Conservation (phyloP, 2,329 filamentous ascomycete species). For the Bipolaris cookei region DNA sequence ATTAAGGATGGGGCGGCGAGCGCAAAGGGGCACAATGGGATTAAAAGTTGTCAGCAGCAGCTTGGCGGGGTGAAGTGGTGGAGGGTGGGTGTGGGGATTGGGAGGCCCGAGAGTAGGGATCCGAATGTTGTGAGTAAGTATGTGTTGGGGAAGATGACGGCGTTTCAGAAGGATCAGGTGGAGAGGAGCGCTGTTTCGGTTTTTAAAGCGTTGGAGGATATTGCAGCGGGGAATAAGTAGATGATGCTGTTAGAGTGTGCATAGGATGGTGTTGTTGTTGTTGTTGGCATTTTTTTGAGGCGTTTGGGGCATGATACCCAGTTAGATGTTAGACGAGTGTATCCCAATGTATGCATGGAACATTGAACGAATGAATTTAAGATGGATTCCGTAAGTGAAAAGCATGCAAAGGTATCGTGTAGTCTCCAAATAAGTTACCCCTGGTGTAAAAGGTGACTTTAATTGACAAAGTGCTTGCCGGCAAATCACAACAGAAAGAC, state of each 20-base stretch:
- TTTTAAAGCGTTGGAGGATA: constrained; percentile 59
- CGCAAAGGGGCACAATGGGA: constrained; percentile 54
- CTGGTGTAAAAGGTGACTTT: neutral
- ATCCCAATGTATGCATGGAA: constrained; percentile 5
- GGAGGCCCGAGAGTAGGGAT: constrained; percentile 75
- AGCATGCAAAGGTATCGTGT: constrained; percentile 32
- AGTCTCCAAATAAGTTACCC: constrained; percentile 17
- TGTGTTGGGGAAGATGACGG: constrained; percentile 73
- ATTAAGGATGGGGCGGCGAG: constrained; percentile 64
- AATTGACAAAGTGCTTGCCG: neutral
- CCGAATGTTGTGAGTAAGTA: constrained; percentile 72
- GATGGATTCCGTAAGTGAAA: constrained; percentile 7
- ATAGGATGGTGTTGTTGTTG: constrained; percentile 7
- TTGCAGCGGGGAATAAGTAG: constrained; percentile 50
- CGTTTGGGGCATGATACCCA: constrained; percentile 23
- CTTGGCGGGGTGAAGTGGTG: constrained; percentile 52
- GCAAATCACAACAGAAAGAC: neutral
- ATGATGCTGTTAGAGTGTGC: neutral
- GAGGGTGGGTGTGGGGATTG: constrained; percentile 83
- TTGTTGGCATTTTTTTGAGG: constrained; percentile 9
- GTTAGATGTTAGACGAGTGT: neutral
- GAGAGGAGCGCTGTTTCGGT: constrained; percentile 57
- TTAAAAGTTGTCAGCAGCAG: constrained; percentile 51
- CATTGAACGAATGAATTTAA: constrained; percentile 14
- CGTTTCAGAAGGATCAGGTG: constrained; percentile 50